Base-by-base conservation (phyloP, 257 asterid genomes). In the Vinca minor region DNA sequence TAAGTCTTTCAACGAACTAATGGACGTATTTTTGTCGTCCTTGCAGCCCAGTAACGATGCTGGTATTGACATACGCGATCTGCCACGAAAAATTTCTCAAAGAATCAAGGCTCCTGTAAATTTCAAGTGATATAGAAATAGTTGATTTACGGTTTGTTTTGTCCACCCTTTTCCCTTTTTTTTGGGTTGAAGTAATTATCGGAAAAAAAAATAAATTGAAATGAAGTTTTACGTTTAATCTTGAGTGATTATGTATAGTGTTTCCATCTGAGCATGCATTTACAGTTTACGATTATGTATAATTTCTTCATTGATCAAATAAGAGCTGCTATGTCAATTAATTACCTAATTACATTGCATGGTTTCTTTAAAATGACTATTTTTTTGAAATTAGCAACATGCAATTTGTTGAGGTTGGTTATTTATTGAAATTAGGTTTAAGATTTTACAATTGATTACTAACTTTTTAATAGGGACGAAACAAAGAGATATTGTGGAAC, bases 81-180 rank as follows among this genome's bases (percentile, higher is more conserved):
- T 71, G 47, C 71, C 38, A 48, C 47, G 56, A 20, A 65, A 65
- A n/a, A 18, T 59, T 54, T 25, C 57, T 14, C 53, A 18, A 0
- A 64, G 47, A 35, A 39, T 38, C 13, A 34, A n/a, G 7, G 69
- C 49, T 57, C 35, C 60, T 31, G 47, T 34, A 36, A 56, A 21
- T 34, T 13, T 57, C 28, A 36, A 66, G 64, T 41, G 31, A 62
- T 50, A 12, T 6, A 29, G 52, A 34, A 20, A 8, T 31, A 44
- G 25, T 25, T 42, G 46, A 55, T n/a, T 28, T 42, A 52, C 39
- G 38, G 50, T 29, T 42, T 15, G 14, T 44, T 55, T 50, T 52
- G 20, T 9, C 1, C 42, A 26, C 4, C 36, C 25, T 36, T 13
- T 35, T 7, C 26, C 13, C 23, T 7, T 34, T 34, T 34, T 34